Base-by-base conservation (phyloP, 2,329 filamentous ascomycete genomes). In the Penicillium sp. region DNA sequence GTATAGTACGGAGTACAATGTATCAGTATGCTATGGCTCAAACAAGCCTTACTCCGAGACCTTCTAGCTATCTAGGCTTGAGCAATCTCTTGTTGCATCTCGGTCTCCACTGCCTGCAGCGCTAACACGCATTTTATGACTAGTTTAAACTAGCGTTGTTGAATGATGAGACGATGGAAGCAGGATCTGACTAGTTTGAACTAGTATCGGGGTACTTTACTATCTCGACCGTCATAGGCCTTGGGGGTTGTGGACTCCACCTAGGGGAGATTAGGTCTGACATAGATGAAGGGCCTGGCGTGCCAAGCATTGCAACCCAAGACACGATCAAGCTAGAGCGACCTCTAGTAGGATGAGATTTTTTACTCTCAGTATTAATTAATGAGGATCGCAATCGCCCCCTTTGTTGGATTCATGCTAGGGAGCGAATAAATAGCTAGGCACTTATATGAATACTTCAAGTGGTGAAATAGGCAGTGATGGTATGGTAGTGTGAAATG, bases 241-340 rank as follows among this genome's bases (percentile, higher is more conserved):
- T 46, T 30, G 22, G 7, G 8, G 45, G 46, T 14, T 13, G 35
- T 51, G 46, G 8, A 38, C 51, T 52, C 25, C 25, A 52, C 55
- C 33, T 28, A 16, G 57, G 22, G 40, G 58, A 60, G 54, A 58
- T 57, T 52, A 48, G 57, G 65, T 64, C 61, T 65, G 57, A 62
- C 60, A 65, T 66, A 64, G 33, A 65, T 66, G 58, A 65, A 61
- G 45, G 25, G 25, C 43, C 45, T 25, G 26, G 37, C n/a, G 38
- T 52, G 58, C 63, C 63, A 65, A 64, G 61, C 51, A 33, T 52
- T 33, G 8, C 1, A n/a, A 49, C 25, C 55, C 38, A 22, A 45
- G 48, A 35, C 19, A n/a, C 6, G 2, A 22, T 22, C 19, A 22
- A 22, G 19, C 19, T 22, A 22, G 19, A 22, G 19, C 19, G 19